Percentiles rank a stretch among this genome's conserved stretches.
Conservation (phyloP, 2,329 filamentous ascomycete genomes). For the Penicillium hordei region DNA sequence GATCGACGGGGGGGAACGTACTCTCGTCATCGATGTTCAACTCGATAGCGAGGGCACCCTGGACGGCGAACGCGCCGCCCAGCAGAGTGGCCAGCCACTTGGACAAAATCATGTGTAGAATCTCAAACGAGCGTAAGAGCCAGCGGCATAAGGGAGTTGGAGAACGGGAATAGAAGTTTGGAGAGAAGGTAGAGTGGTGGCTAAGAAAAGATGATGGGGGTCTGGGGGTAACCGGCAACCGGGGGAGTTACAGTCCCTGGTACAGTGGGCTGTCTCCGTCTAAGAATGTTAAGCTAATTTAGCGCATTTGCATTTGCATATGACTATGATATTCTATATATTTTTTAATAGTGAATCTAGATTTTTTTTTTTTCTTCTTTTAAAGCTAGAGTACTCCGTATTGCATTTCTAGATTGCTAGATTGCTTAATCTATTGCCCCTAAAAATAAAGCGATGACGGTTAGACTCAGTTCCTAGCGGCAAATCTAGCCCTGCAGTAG, state of each 20-base stretch:
- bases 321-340: background rate
- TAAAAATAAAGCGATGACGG: constrained; percentile 4
- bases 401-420: background rate
- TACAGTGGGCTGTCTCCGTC: constrained; percentile 2
- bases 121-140: constrained; percentile 12
- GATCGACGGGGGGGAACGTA: constrained; percentile 8
- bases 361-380: background rate
- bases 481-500: constrained; percentile 4
- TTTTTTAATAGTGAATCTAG: background rate
- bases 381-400: background rate
- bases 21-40: constrained; percentile 21
- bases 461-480: constrained; percentile 9
- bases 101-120: constrained; percentile 19
- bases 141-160: constrained; percentile 12
- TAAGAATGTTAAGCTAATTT: constrained; percentile 1
- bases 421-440: background rate
- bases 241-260: constrained; percentile 5
- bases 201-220: constrained; percentile 1
- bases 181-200: background rate
- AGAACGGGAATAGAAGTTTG: background rate
- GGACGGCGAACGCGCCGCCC: constrained; percentile 20
- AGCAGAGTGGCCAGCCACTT: constrained; percentile 23
- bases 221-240: constrained; percentile 3
- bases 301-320: background rate
- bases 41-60: constrained; percentile 20